phyloP scores from a whole-genome alignment of 345 rosid species.

The Bruguiera gymnorhiza region DNA sequence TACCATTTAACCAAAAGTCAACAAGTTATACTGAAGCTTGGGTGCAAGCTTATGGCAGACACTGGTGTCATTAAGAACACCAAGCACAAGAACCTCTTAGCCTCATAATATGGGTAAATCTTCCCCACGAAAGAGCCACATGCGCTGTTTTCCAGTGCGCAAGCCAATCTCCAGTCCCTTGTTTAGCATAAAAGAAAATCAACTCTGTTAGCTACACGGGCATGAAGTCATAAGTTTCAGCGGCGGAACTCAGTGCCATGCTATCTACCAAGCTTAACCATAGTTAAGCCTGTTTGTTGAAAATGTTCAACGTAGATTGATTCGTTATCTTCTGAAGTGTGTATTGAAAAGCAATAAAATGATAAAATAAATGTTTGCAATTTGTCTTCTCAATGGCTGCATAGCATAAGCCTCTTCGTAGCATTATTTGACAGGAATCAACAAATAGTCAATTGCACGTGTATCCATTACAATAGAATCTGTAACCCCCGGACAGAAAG shows the following conservation, averaged over 20 bases:
- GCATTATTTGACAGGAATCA: not conserved
- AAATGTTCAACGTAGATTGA: not conserved
- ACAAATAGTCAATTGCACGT: not conserved
- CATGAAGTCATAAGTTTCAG: not conserved
- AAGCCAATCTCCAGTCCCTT: conserved; percentile 74
- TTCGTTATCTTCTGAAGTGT: not conserved
- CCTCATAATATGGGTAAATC: conserved; percentile 51
- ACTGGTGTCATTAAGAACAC: conserved; percentile 58
- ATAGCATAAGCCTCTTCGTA: not conserved
- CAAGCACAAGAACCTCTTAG: conserved; percentile 53
- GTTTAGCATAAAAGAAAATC: conserved; percentile 19
- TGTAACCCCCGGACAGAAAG: too few species aligned
- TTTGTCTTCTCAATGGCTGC: not conserved
- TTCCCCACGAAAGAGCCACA: conserved; percentile 67
- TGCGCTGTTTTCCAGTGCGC: conserved; percentile 97
- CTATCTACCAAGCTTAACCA: too few species aligned
- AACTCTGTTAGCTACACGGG: conserved; percentile 11
- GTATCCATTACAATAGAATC: too few species aligned
- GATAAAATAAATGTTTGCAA: not conserved
- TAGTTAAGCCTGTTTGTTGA: not conserved
- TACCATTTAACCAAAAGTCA: too few species aligned
- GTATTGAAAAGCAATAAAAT: not conserved
- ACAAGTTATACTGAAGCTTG: conserved; percentile 14
- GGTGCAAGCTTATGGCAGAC: conserved; percentile 54
- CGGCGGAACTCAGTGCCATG: not conserved